Percentiles rank a stretch among this genome's conserved stretches.
These are phyloP conservation scores for Rhizopus microsporus DNA, from an alignment of 371 early-diverging fungal species.

Conservation along the genomic window DNA sequence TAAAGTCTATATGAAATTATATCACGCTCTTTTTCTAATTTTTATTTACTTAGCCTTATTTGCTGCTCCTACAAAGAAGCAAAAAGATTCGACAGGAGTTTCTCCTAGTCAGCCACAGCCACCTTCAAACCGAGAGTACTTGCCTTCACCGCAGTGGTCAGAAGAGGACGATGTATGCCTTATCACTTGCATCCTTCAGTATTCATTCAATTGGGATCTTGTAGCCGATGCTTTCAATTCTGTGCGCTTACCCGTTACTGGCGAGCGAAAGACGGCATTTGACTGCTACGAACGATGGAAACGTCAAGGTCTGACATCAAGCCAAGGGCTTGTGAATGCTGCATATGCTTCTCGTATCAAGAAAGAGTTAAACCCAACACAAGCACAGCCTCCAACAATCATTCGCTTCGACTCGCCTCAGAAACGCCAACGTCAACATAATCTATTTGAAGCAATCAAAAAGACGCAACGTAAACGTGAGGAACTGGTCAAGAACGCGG, in stretches of 20 bases:
- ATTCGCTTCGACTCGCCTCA: slow-evolving; percentile 40
- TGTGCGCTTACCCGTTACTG: slow-evolving; percentile 51
- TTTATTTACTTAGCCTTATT: slow-evolving; percentile 34
- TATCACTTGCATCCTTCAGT: slow-evolving; percentile 55
- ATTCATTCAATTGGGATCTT: slow-evolving; percentile 71
- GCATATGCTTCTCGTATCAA: slow-evolving; percentile 27
- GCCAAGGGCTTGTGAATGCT: slow-evolving; percentile 50
- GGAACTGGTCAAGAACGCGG: slow-evolving; percentile 34
- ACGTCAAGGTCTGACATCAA: slow-evolving; percentile 43
- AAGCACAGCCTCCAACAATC: slow-evolving; percentile 33
- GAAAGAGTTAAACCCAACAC: background rate
- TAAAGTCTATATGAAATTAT: slow-evolving; percentile 16
- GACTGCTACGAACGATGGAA: slow-evolving; percentile 66
- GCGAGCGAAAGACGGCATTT: slow-evolving; percentile 65
- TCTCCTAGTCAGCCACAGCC: slow-evolving; percentile 41
- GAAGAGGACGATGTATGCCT: slow-evolving; percentile 72
- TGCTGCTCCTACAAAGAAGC: slow-evolving; percentile 42
- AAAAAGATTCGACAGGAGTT: slow-evolving; percentile 32
- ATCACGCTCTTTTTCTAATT: background rate
- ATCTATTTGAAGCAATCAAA: slow-evolving; percentile 52
- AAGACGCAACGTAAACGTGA: slow-evolving; percentile 53
- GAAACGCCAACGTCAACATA: slow-evolving; percentile 40
- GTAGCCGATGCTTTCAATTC: slow-evolving; percentile 64
- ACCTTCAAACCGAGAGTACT: slow-evolving; percentile 17
- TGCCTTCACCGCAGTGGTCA: slow-evolving; percentile 48